phyloP scores from a whole-genome alignment of 1,284 basidiomycete genomes.

The Tausonia pullulans region DNA sequence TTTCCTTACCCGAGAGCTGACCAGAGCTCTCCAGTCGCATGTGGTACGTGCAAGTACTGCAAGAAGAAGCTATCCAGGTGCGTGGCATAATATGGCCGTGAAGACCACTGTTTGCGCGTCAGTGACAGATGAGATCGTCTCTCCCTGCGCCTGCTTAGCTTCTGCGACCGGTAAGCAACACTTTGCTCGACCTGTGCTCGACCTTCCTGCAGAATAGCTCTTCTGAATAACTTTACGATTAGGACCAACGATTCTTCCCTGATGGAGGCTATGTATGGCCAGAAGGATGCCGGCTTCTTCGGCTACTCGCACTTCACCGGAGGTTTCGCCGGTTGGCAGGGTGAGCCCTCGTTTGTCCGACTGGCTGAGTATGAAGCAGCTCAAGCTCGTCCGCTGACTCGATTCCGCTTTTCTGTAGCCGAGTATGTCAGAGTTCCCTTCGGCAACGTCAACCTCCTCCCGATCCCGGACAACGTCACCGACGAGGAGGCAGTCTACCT shows the following conservation, averaged over 20 bases:
- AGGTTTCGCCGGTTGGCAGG: slow-evolving; percentile 61
- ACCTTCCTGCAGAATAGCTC: too few relatives aligned
- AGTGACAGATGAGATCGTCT: too few relatives aligned
- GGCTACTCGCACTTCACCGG: slow-evolving; percentile 63
- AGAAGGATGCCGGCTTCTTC: slow-evolving; percentile 59
- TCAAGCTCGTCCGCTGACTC: neutral
- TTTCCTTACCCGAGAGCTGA: neutral
- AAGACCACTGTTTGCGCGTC: too few relatives aligned
- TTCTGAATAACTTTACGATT: too few relatives aligned
- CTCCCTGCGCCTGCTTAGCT: slow-evolving; percentile 30
- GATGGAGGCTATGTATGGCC: slow-evolving; percentile 37
- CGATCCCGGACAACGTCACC: slow-evolving; percentile 53
- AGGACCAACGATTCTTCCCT: slow-evolving; percentile 50
- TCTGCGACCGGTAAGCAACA: slow-evolving; percentile 44
- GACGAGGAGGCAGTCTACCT: slow-evolving; percentile 54
- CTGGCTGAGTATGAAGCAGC: slow-evolving; percentile 37
- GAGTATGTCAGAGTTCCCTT: slow-evolving; percentile 49
- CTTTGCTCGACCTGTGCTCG: too few relatives aligned
- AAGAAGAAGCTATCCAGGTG: slow-evolving; percentile 48
- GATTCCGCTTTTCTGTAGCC: neutral
- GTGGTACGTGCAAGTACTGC: slow-evolving; percentile 62
- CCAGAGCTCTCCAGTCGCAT: slow-evolving; percentile 24
- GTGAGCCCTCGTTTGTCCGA: slow-evolving; percentile 31
- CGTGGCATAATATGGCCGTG: too few relatives aligned
- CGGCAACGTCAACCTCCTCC: slow-evolving; percentile 52